Conservation (phyloP, 169 alveolate species). For the Plasmodium inui region DNA sequence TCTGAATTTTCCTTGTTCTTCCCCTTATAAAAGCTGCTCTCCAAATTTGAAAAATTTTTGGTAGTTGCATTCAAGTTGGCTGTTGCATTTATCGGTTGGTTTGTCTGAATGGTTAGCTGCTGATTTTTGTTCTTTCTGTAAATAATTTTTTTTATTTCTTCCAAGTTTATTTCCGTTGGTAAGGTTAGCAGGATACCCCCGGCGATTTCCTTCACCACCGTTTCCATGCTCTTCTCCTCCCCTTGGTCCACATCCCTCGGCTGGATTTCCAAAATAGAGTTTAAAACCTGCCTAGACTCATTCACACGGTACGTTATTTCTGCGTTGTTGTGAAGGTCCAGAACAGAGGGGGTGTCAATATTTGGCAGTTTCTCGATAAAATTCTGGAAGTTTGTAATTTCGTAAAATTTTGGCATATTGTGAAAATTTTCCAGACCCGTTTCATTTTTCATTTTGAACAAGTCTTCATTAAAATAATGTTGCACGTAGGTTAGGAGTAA, state of each 20-base stretch:
- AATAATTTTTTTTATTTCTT: constrained; percentile 70
- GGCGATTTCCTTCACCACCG: constrained; percentile 92
- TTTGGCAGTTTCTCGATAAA: constrained; percentile 92
- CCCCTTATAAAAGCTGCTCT: constrained; percentile 24
- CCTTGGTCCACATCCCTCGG: constrained; percentile 95
- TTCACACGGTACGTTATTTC: constrained; percentile 94
- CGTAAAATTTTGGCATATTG: constrained; percentile 91
- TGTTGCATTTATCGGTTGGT: constrained; percentile 54
- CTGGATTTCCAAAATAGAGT: constrained; percentile 93
- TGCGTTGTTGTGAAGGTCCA: constrained; percentile 95
- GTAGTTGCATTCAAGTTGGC: constrained; percentile 21
- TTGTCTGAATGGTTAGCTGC: constrained; percentile 30
- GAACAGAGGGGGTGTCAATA: constrained; percentile 93
- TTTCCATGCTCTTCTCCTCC: constrained; percentile 95
- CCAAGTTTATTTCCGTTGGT: constrained; percentile 90
- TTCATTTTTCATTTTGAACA: constrained; percentile 77
- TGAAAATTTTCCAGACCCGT: constrained; percentile 83
- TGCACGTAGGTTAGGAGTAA: constrained; percentile 93
- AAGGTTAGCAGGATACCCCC: constrained; percentile 88
- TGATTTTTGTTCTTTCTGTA: constrained; percentile 70
- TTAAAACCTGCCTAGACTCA: constrained; percentile 92
- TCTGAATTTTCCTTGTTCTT: constrained; percentile 41
- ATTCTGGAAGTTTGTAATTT: constrained; percentile 89
- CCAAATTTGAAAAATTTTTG: constrained; percentile 45
- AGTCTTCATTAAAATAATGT: constrained; percentile 88